Base-by-base conservation (phyloP, 1,284 basidiomycete species). In the Boletus semigastroideus region DNA sequence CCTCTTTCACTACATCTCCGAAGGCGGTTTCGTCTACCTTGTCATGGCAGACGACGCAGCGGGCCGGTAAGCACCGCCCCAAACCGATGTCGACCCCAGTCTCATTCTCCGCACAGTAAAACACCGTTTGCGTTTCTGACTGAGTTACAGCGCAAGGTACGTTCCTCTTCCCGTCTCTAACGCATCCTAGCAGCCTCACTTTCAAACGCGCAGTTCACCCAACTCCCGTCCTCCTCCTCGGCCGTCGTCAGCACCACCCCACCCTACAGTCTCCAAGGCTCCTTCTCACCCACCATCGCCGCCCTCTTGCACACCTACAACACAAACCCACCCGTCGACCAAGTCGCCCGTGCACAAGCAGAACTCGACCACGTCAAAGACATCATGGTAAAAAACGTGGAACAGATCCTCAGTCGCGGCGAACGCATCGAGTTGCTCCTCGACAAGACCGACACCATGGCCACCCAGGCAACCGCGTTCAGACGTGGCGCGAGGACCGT, bases 381-480 rank as follows among this genome's bases (percentile, higher is more conserved):
- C 62, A 94, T 98, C 72, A 97, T 98, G 94, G 94, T 97, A 37
- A 90, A 94, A 71, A 95, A 95, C 68, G 93, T 96, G 54, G 92
- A 95, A 71, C 90, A 94, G 71, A 97, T 99, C 60, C 80, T 99
- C 37, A 89, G 83, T 52, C 80, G 97, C 38, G 97, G 96, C 9
- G 97, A 99, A 70, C 80, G 96, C 51, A 94, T 99, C 63, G 96
- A 98, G 68, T 78, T 98, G 19, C 80, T 99, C 39, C 90, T 99
- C 41, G 94, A 98, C 77, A 95, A 98, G 79, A 99, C 96, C 30
- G 95, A 98, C 68, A 90, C 84, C 53, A 93, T 98, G 81, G 92
- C 93, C 3, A 88, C 87, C 27, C 95, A 99, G 71, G 94, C 95
- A 8, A 91, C 92, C n/a, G 94, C 94, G 2, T 99, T 99, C 74